These are phyloP conservation scores for Sporothrix dimorphospora DNA, from an alignment of 2,329 filamentous ascomycete genomes.

Conservation along the genomic window DNA sequence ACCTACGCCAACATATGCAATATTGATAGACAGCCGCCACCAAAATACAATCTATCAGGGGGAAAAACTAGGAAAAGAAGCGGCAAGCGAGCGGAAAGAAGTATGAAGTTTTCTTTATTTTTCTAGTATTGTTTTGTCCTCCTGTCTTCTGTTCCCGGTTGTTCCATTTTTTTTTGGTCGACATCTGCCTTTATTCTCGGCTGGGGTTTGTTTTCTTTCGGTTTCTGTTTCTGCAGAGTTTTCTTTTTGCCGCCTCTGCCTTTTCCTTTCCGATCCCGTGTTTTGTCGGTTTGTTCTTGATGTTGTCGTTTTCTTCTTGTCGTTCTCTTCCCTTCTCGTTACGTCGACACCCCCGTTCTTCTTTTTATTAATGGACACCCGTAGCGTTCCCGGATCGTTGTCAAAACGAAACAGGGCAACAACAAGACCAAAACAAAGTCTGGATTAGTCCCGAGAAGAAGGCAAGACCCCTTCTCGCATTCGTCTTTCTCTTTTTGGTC, in stretches of 20 bases:
- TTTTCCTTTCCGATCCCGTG: neutral
- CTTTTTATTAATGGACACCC: neutral
- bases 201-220: neutral
- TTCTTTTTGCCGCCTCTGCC: constrained; percentile 10
- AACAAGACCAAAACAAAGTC: neutral
- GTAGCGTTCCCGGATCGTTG: neutral
- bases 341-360: neutral
- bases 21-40: neutral
- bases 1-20: neutral
- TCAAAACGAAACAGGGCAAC: constrained; percentile 21
- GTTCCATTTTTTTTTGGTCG: neutral
- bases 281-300: neutral
- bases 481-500: neutral
- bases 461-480: neutral
- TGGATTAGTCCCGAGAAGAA: neutral
- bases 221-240: neutral
- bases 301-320: neutral
- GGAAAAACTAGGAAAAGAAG: neutral
- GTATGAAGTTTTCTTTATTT: neutral
- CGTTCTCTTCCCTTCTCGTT: neutral
- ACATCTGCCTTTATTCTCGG: neutral
- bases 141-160: neutral
- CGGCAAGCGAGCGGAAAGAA: constrained; percentile 19
- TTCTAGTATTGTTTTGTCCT: neutral
- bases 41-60: neutral